Percentiles rank a stretch among this genome's conserved stretches.
Evolutionary conservation across 176 grass and related monocot species (phyloP).

Genomic region (Typha latifolia): DNA sequence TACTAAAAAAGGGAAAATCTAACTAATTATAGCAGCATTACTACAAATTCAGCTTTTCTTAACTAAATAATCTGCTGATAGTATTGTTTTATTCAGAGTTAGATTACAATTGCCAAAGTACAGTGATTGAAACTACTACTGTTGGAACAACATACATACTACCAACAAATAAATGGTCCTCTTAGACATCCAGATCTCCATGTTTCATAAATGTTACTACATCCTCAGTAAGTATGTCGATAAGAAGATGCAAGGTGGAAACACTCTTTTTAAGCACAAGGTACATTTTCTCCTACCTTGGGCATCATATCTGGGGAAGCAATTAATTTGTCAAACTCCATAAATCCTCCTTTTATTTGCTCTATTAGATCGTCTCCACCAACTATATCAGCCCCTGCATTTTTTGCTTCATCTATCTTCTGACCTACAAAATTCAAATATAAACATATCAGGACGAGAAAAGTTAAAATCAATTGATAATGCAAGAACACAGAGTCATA

Average conservation of each 20-base stretch:
- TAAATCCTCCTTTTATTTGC: constrained; percentile 94
- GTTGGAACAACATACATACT: too few relatives aligned
- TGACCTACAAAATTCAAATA: constrained; percentile 54
- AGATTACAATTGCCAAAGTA: too few relatives aligned
- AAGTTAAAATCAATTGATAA: neutral
- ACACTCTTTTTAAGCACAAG: constrained; percentile 15
- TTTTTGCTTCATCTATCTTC: constrained; percentile 87
- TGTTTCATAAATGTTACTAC: neutral
- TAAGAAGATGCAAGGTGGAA: neutral
- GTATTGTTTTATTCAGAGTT: neutral
- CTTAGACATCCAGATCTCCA: too few relatives aligned
- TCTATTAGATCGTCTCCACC: constrained; percentile 90
- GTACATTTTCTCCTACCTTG: constrained; percentile 48
- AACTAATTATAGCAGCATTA: neutral
- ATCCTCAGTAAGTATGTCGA: neutral
- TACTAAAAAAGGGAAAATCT: neutral
- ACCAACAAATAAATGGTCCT: too few relatives aligned
- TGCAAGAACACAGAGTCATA: neutral
- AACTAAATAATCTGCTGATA: neutral
- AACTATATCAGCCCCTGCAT: constrained; percentile 84
- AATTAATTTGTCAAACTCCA: constrained; percentile 99
- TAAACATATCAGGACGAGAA: neutral
- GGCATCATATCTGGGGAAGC: constrained; percentile 99
- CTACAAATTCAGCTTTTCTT: neutral
- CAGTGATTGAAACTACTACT: too few relatives aligned